phyloP scores from a whole-genome alignment of 169 alveolate genomes.

The Eimeria brunetti region DNA sequence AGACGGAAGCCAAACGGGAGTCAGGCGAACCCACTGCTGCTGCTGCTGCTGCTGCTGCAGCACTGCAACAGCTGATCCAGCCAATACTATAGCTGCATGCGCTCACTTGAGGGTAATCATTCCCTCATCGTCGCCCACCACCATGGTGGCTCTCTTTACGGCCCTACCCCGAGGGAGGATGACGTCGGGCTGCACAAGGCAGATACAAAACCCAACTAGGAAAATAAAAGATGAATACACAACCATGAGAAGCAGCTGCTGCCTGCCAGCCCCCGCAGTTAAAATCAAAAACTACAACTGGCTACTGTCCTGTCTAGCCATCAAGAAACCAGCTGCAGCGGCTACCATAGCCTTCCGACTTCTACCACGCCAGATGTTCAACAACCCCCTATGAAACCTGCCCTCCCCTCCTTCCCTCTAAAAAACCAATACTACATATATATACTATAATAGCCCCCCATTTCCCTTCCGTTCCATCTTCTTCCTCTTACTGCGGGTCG shows the following conservation, averaged over 20 bases:
- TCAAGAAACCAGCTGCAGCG: too few species aligned
- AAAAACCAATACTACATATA: too few species aligned
- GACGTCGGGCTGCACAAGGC: constrained; percentile 60
- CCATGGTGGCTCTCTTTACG: constrained; percentile 53
- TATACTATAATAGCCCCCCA: background rate
- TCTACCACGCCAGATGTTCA: too few species aligned
- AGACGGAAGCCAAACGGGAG: background rate
- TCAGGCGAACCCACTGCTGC: background rate
- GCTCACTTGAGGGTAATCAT: constrained; percentile 76
- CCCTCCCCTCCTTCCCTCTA: too few species aligned
- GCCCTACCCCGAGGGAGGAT: constrained; percentile 59
- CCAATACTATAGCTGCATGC: background rate
- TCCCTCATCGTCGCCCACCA: constrained; percentile 72
- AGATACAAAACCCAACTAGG: too few species aligned
- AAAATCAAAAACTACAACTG: background rate
- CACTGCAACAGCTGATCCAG: background rate
- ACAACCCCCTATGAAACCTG: too few species aligned
- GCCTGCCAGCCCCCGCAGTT: too few species aligned
- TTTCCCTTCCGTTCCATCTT: background rate
- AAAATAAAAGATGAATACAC: background rate
- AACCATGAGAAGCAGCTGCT: background rate
- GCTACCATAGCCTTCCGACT: too few species aligned
- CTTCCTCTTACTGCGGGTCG: constrained; percentile 30
- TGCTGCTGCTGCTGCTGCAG: background rate
- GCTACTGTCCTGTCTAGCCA: background rate